A percentile compares a stretch with the other conserved stretches of the same genome.
phyloP scores from a whole-genome alignment of 495 filamentous ascomycete species.

The Penicillium subrubescens region DNA sequence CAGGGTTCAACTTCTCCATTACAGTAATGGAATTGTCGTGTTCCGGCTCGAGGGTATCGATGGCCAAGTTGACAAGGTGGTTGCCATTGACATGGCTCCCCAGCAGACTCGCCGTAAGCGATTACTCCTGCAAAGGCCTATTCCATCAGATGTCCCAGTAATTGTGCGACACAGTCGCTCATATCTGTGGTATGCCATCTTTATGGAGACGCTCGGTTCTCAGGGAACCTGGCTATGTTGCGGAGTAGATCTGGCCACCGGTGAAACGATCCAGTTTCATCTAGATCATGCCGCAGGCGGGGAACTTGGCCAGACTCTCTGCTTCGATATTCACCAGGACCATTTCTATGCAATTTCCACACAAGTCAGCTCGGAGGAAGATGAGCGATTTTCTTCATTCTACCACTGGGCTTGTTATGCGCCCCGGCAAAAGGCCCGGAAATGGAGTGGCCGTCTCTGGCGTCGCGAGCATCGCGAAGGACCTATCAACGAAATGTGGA shows the following conservation, averaged over 20 bases:
- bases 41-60: conserved; percentile 44
- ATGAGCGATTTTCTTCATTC: conserved; percentile 68
- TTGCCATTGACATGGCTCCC: conserved; percentile 57
- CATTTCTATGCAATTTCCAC: conserved; percentile 76
- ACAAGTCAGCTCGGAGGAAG: conserved; percentile 60
- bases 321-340: conserved; percentile 71
- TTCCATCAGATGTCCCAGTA: conserved; percentile 19
- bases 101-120: conserved; percentile 37
- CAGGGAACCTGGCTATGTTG: conserved; percentile 57
- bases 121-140: conserved; percentile 24
- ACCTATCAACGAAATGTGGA: conserved; percentile 78
- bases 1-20: conserved; percentile 62
- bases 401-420: conserved; percentile 68
- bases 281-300: conserved; percentile 20
- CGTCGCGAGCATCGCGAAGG: conserved; percentile 71
- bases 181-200: conserved; percentile 69
- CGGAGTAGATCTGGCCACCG: conserved; percentile 52
- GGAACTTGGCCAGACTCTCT: conserved; percentile 68
- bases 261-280: conserved; percentile 10
- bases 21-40: conserved; percentile 61
- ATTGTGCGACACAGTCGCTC: conserved; percentile 68
- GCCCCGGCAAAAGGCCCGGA: conserved; percentile 34
- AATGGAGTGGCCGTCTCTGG: conserved; percentile 52
- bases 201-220: conserved; percentile 13
- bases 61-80: conserved; percentile 50